Conservation (phyloP, 2,329 filamentous ascomycete genomes). For the Alternaria longipes region DNA sequence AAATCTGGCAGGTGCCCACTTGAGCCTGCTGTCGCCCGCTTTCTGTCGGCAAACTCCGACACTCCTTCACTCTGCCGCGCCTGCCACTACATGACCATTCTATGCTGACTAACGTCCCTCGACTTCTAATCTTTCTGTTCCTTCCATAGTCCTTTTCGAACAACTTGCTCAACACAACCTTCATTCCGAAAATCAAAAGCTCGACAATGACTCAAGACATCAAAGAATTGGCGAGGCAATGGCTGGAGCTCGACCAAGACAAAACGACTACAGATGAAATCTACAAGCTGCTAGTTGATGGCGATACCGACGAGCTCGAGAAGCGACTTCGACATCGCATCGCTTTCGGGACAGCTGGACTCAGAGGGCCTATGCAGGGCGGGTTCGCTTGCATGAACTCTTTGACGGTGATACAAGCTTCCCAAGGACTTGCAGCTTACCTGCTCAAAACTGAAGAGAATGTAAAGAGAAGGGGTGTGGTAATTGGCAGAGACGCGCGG, state of each 20-base stretch:
- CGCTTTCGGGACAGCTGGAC: constrained; percentile 69
- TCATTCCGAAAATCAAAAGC: neutral
- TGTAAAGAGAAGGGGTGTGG: constrained; percentile 59
- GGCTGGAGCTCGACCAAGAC: constrained; percentile 68
- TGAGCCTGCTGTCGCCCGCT: constrained; percentile 10
- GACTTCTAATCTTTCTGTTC: neutral
- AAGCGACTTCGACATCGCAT: constrained; percentile 64
- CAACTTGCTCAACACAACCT: neutral
- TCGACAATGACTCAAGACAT: constrained; percentile 45
- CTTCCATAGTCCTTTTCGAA: neutral
- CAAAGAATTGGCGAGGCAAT: constrained; percentile 61
- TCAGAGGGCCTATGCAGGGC: constrained; percentile 71
- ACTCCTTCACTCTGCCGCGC: constrained; percentile 26
- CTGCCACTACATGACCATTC: constrained; percentile 7
- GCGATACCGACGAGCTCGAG: constrained; percentile 60
- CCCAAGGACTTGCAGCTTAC: constrained; percentile 71
- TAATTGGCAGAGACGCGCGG: constrained; percentile 70
- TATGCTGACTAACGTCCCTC: neutral
- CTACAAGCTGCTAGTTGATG: constrained; percentile 58
- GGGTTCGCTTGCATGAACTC: constrained; percentile 70
- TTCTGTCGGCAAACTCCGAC: constrained; percentile 36
- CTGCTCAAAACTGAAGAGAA: constrained; percentile 58
- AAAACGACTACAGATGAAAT: constrained; percentile 64
- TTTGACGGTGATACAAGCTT: constrained; percentile 69
- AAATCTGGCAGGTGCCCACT: constrained; percentile 19